phyloP scores from a whole-genome alignment of 2,329 filamentous ascomycete species.

The Xylaria sp. region DNA sequence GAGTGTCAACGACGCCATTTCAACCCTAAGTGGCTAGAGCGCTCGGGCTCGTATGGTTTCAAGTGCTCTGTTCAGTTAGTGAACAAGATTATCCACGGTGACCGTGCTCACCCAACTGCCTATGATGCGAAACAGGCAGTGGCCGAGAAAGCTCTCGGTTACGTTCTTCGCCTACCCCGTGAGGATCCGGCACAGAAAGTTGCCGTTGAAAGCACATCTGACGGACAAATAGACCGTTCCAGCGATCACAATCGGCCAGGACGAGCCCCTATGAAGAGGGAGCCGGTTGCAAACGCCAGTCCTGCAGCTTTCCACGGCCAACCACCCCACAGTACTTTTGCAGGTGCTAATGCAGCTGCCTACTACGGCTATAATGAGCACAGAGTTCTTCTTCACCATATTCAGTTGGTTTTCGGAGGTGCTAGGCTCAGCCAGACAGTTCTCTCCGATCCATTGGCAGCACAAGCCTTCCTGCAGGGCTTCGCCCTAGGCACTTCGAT shows the following conservation, averaged over 20 bases:
- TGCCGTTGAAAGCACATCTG: conserved; percentile 2
- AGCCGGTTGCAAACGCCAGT: conserved; percentile 11
- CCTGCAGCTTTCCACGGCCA: conserved; percentile 13
- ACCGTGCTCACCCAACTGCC: conserved; percentile 26
- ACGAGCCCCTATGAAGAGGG: conserved; percentile 20
- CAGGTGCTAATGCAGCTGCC: conserved; percentile 14
- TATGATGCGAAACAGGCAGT: conserved; percentile 44
- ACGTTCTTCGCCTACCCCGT: conserved; percentile 33
- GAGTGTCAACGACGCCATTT: conserved; percentile 48
- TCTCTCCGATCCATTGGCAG: conserved; percentile 41
- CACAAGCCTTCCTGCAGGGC: conserved; percentile 47
- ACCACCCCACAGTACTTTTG: conserved; percentile 15
- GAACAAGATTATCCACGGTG: conserved; percentile 32
- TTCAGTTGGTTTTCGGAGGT: conserved; percentile 41
- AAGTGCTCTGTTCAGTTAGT: conserved; percentile 42
- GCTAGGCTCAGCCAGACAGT: conserved; percentile 37
- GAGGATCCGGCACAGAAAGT: conserved; percentile 19
- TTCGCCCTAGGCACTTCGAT: conserved; percentile 42
- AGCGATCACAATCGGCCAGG: conserved; percentile 6
- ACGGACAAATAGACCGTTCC: conserved; percentile 21
- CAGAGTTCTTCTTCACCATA: conserved; percentile 32
- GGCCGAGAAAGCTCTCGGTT: conserved; percentile 37
- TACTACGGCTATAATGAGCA: conserved; percentile 34
- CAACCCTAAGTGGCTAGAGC: conserved; percentile 46
- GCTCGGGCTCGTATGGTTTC: conserved; percentile 22